Evolutionary conservation across 768 basidiomycete species (phyloP).

Genomic region (Pleurotus sapidus): DNA sequence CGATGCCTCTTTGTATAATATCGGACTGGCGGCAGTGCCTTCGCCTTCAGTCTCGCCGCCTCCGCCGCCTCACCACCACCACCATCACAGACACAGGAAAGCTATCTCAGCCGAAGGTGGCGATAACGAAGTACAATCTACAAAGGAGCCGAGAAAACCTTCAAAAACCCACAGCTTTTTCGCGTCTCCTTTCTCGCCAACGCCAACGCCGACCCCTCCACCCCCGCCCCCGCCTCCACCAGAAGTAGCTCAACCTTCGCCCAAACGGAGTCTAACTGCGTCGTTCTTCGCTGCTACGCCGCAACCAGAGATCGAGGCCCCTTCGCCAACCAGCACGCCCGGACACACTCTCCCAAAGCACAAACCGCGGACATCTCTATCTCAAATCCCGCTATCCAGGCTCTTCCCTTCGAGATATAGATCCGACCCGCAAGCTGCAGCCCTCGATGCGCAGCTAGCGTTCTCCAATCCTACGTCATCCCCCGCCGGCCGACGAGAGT

Average conservation of each 20-base stretch:
- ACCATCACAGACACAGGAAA: neutral
- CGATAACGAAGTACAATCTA: neutral
- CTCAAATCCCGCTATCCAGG: slow-evolving; percentile 22
- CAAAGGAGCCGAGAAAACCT: neutral
- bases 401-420: slow-evolving; percentile 42
- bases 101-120: neutral
- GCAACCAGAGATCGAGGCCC: neutral
- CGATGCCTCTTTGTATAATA: slow-evolving; percentile 23
- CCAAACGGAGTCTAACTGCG: slow-evolving; percentile 21
- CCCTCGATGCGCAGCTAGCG: neutral
- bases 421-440: neutral
- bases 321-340: slow-evolving; percentile 4
- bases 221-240: slow-evolving; percentile 8
- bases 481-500: neutral
- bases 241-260: slow-evolving; percentile 9
- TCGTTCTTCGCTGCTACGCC: slow-evolving; percentile 25
- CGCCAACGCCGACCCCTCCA: slow-evolving; percentile 20
- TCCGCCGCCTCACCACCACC: neutral
- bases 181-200: slow-evolving; percentile 39
- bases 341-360: slow-evolving; percentile 16
- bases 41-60: slow-evolving; percentile 19
- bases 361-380: slow-evolving; percentile 10
- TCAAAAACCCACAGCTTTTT: slow-evolving; percentile 50
- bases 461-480: neutral
- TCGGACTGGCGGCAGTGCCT: slow-evolving; percentile 20